Percentiles rank a stretch among this genome's conserved stretches.
Evolutionary conservation across 164 flowering plant species (phyloP).

Genomic region (Protea cynaroides): DNA sequence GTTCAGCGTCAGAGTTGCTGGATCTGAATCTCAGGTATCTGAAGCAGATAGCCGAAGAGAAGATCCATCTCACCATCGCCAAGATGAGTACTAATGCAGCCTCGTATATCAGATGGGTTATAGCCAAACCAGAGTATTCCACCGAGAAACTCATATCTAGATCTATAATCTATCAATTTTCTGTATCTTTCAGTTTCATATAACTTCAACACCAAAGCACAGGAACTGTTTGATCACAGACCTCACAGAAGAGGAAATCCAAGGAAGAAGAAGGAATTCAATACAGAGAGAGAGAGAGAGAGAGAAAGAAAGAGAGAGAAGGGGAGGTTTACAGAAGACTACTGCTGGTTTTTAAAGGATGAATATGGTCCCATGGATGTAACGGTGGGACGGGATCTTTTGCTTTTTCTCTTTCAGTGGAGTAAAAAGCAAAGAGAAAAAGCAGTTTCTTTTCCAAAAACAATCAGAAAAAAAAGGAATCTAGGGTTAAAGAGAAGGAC

Average conservation of each 20-base stretch:
- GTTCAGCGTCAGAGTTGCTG: too few relatives aligned
- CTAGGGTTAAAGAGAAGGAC: too few relatives aligned
- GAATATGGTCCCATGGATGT: too few relatives aligned
- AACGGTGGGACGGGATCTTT: background rate
- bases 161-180: too few relatives aligned
- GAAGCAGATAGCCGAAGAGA: slow-evolving; percentile 23
- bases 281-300: too few relatives aligned
- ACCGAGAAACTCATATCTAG: slow-evolving; percentile 32
- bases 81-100: slow-evolving; percentile 29
- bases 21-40: background rate
- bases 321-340: slow-evolving; percentile 9
- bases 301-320: background rate
- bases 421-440: too few relatives aligned
- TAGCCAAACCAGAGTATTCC: slow-evolving; percentile 29
- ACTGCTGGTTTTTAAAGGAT: slow-evolving; percentile 13
- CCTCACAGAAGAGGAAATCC: too few relatives aligned
- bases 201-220: background rate
- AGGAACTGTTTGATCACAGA: background rate
- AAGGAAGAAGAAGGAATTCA: too few relatives aligned
- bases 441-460: too few relatives aligned
- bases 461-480: too few relatives aligned
- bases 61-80: slow-evolving; percentile 31
- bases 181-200: too few relatives aligned
- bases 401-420: background rate
- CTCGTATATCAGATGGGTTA: slow-evolving; percentile 28